phyloP scores from a whole-genome alignment of 441 rosid species.

The Gossypium davidsonii region DNA sequence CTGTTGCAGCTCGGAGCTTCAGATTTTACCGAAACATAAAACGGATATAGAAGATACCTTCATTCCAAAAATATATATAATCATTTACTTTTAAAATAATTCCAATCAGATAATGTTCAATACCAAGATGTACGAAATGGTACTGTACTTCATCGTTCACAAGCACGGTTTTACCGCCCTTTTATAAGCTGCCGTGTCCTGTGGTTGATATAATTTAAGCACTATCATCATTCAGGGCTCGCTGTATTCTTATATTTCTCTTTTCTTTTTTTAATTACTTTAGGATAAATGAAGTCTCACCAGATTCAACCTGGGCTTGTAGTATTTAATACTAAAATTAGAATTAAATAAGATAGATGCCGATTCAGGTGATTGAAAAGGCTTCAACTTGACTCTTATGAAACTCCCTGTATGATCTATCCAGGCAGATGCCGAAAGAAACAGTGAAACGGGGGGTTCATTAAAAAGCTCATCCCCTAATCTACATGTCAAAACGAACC shows the following conservation, averaged over 20 bases:
- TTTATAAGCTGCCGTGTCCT: not conserved
- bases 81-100: not conserved
- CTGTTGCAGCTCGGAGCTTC: not conserved
- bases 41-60: too few species aligned
- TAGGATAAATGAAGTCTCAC: not conserved
- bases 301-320: not conserved
- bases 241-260: not conserved
- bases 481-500: conserved; percentile 16
- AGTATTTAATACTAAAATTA: not conserved
- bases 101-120: not conserved
- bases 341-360: not conserved
- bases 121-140: not conserved
- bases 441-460: not conserved
- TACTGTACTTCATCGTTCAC: not conserved
- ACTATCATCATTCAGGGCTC: not conserved
- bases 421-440: not conserved
- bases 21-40: not conserved
- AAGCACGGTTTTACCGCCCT: not conserved
- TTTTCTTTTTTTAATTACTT: too few species aligned
- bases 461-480: not conserved
- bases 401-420: not conserved
- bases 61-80: too few species aligned
- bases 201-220: not conserved
- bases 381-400: not conserved
- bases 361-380: not conserved